phyloP scores from a whole-genome alignment of 805 yeast genomes.

The Jamesozyma spencerorum region DNA sequence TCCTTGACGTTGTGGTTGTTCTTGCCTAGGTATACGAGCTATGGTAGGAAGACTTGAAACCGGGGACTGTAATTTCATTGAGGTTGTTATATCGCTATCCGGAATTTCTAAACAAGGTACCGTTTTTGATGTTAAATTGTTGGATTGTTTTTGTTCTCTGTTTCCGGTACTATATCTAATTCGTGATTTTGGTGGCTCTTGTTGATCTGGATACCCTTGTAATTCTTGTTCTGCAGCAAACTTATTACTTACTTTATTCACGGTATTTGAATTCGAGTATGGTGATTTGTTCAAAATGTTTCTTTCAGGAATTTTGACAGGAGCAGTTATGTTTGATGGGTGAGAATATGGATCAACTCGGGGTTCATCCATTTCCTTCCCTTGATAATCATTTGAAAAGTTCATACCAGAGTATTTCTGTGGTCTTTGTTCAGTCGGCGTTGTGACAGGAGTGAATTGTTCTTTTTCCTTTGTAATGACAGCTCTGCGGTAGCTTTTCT shows the following conservation, averaged over 20 bases:
- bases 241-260: slow-evolving; percentile 13
- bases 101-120: background rate
- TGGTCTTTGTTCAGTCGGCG: background rate
- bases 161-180: background rate
- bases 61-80: background rate
- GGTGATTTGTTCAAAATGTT: slow-evolving; percentile 17
- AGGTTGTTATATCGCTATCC: background rate
- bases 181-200: background rate
- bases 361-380: background rate
- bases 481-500: slow-evolving; percentile 30
- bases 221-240: slow-evolving; percentile 3
- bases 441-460: background rate
- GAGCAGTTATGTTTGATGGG: background rate
- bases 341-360: background rate
- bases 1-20: background rate
- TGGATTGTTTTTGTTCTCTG: background rate
- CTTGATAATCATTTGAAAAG: too few species aligned
- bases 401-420: too few species aligned
- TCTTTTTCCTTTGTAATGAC: slow-evolving; percentile 9
- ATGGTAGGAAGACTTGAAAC: background rate
- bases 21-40: background rate
- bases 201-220: background rate
- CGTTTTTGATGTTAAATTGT: background rate
- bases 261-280: slow-evolving; percentile 17
- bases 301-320: slow-evolving; percentile 5